These are phyloP conservation scores for Naganishia liquefaciens DNA, from an alignment of 1,284 basidiomycete genomes.

Conservation along the genomic window DNA sequence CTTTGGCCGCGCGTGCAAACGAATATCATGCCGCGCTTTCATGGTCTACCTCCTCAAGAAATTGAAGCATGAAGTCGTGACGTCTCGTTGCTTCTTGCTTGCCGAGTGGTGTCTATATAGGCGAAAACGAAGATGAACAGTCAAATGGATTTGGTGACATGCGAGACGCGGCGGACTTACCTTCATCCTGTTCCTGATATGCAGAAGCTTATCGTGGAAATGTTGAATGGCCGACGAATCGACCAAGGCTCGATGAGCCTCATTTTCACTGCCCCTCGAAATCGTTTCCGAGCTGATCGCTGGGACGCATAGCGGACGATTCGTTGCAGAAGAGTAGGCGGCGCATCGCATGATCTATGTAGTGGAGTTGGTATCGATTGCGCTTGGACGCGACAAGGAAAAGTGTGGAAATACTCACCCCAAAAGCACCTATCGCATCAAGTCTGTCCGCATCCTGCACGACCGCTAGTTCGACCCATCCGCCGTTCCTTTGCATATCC, in stretches of 20 bases:
- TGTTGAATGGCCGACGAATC: slow-evolving; percentile 70
- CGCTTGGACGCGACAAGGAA: not conserved
- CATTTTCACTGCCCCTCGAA: slow-evolving; percentile 30
- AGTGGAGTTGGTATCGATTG: not conserved
- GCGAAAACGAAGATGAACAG: not conserved
- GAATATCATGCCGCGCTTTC: slow-evolving; percentile 12
- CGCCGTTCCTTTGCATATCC: slow-evolving; percentile 63
- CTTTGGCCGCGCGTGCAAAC: not conserved
- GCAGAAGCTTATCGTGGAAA: slow-evolving; percentile 82
- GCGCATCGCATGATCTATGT: slow-evolving; percentile 71
- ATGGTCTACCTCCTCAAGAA: slow-evolving; percentile 18
- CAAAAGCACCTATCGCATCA: slow-evolving; percentile 88
- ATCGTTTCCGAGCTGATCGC: slow-evolving; percentile 23
- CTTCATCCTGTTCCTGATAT: slow-evolving; percentile 72
- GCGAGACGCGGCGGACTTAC: slow-evolving; percentile 35
- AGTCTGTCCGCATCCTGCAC: slow-evolving; percentile 91
- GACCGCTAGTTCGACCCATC: slow-evolving; percentile 80
- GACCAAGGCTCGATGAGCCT: slow-evolving; percentile 53
- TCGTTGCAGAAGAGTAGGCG: slow-evolving; percentile 71
- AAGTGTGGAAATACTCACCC: slow-evolving; percentile 55
- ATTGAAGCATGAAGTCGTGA: slow-evolving; percentile 60
- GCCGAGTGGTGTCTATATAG: slow-evolving; percentile 62
- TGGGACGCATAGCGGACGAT: slow-evolving; percentile 68
- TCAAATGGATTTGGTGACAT: not conserved
- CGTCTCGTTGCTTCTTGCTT: slow-evolving; percentile 68